Evolutionary conservation across 2,329 filamentous ascomycete genomes (phyloP).

Genomic region (Leptographium galeiforme): DNA sequence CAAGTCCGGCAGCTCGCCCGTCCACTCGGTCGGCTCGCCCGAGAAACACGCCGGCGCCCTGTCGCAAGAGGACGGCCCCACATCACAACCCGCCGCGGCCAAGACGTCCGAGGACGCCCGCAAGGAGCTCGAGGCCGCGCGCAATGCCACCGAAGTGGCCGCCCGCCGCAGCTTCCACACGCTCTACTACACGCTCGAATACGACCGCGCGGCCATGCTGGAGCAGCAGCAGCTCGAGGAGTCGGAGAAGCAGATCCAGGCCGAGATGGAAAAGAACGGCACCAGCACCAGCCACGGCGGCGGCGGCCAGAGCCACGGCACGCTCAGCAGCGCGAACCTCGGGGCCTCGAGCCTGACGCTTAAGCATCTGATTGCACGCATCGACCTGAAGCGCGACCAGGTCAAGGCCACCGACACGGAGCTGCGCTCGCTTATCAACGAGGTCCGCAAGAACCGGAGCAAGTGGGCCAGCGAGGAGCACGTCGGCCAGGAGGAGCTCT

Average conservation of each 20-base stretch:
- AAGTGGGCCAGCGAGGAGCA: conserved; percentile 99
- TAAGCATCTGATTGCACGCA: conserved; percentile 91
- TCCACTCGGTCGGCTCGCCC: conserved; percentile 47
- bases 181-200: conserved; percentile 88
- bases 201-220: conserved; percentile 89
- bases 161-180: conserved; percentile 86
- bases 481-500: conserved; percentile 92
- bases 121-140: conserved; percentile 84
- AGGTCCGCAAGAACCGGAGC: conserved; percentile 93
- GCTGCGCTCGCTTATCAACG: conserved; percentile 82
- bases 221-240: conserved; percentile 96
- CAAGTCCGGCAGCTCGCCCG: conserved; percentile 55
- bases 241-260: conserved; percentile 88
- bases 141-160: conserved; percentile 78
- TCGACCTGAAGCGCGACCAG: conserved; percentile 82
- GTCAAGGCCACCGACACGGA: conserved; percentile 90
- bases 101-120: conserved; percentile 78
- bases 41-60: conserved; percentile 42
- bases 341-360: conserved; percentile 91
- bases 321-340: conserved; percentile 83
- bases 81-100: conserved; percentile 20
- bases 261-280: conserved; percentile 69
- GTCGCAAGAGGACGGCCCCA: conserved; percentile 31
- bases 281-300: conserved; percentile 16
- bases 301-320: conserved; percentile 60